Conservation (phyloP, 148 eudicot species). For the Tetragonia tetragonoides region DNA sequence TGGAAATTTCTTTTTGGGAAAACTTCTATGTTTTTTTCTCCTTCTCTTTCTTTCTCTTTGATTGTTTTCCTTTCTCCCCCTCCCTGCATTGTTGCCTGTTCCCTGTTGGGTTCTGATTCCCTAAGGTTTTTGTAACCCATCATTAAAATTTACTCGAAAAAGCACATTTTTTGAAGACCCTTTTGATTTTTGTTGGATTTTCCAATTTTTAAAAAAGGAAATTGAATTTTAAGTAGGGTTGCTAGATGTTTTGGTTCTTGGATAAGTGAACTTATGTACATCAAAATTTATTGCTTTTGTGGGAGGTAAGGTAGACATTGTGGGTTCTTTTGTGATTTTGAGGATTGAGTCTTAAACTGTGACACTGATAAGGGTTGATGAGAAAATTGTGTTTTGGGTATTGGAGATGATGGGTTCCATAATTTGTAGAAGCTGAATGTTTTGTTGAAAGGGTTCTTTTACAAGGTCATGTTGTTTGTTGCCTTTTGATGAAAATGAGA, state of each 20-base stretch:
- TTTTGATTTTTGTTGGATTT: neutral
- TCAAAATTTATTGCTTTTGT: no score
- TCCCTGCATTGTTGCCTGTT: neutral
- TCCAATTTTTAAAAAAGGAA: neutral
- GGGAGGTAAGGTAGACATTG: neutral
- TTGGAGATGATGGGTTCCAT: constrained; percentile 2
- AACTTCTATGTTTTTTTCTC: neutral
- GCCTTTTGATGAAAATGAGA: neutral
- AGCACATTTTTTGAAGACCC: neutral
- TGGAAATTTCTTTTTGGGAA: no score
- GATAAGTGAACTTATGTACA: no score
- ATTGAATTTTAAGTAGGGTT: no score
- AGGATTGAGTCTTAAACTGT: constrained; percentile 12
- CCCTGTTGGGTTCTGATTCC: neutral
- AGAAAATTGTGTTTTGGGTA: constrained; percentile 8
- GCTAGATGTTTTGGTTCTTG: no score
- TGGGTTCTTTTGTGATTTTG: constrained; percentile 10
- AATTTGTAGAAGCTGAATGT: constrained; percentile 2
- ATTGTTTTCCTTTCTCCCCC: neutral
- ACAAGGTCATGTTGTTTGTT: constrained; percentile 7
- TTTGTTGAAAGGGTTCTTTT: neutral
- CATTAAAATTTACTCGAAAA: neutral
- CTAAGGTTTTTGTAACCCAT: neutral
- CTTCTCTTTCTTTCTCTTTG: neutral
- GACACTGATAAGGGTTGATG: constrained; percentile 13